phyloP scores from a whole-genome alignment of 2,329 filamentous ascomycete species.

The Helicocarpus griseus region DNA sequence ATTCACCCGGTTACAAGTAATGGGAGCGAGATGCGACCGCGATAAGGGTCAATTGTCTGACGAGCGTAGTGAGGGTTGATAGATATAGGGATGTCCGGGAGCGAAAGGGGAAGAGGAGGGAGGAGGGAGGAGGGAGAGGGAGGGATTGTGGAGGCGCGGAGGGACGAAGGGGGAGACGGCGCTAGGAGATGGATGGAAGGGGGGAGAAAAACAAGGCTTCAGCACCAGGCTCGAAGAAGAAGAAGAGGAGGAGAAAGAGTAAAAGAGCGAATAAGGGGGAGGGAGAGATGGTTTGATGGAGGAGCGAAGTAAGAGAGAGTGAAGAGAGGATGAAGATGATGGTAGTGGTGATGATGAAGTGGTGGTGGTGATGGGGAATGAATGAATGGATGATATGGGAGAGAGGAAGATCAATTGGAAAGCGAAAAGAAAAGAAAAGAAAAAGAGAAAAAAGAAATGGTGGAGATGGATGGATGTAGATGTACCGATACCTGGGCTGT shows the following conservation, averaged over 20 bases:
- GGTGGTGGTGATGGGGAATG: neutral
- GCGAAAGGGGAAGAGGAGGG: neutral
- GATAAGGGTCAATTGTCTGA: neutral
- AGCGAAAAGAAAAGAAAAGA: neutral
- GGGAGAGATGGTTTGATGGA: neutral
- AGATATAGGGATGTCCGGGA: neutral
- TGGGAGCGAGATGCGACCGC: neutral
- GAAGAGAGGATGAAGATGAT: slow-evolving; percentile 7
- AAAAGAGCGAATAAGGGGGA: slow-evolving; percentile 10
- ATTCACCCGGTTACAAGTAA: too few relatives aligned
- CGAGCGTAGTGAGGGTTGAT: neutral
- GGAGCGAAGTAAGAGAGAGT: slow-evolving; percentile 8
- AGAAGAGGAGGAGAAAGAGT: slow-evolving; percentile 14
- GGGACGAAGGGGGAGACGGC: neutral
- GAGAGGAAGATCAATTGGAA: neutral
- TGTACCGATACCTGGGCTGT: neutral
- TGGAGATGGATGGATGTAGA: neutral
- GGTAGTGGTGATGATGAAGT: neutral
- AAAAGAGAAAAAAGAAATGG: neutral
- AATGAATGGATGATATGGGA: neutral
- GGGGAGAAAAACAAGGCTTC: slow-evolving; percentile 2
- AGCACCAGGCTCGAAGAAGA: slow-evolving; percentile 27
- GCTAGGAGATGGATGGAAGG: neutral
- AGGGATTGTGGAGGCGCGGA: neutral
- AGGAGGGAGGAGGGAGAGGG: neutral